Percentiles rank a stretch among this genome's conserved stretches.
Evolutionary conservation across 2,329 filamentous ascomycete genomes (phyloP).

Genomic region (Monascus ruber): DNA sequence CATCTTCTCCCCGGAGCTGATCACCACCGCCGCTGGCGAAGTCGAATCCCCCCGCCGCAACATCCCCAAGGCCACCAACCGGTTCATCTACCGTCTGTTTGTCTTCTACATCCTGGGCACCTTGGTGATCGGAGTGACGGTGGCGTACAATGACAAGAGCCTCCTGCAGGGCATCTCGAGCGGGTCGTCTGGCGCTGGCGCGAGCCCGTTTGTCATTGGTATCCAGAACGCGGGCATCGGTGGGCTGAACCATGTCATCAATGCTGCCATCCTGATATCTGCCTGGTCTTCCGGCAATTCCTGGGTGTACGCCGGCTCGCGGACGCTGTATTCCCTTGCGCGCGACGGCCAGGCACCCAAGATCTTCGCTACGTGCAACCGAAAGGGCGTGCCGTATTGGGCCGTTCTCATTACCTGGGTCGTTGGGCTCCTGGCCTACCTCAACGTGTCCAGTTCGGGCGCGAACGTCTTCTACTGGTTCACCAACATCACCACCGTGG

Average conservation of each 20-base stretch:
- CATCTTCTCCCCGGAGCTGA: constrained; percentile 32
- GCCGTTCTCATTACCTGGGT: constrained; percentile 32
- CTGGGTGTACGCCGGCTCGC: constrained; percentile 43
- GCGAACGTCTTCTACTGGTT: constrained; percentile 32
- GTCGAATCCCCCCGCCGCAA: constrained; percentile 38
- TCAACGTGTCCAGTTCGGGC: constrained; percentile 25
- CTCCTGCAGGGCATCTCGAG: constrained; percentile 32
- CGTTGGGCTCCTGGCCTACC: constrained; percentile 23
- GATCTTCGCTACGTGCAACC: constrained; percentile 30
- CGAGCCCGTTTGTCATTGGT: constrained; percentile 57
- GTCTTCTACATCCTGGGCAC: constrained; percentile 47
- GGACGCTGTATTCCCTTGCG: constrained; percentile 41
- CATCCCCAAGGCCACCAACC: constrained; percentile 42
- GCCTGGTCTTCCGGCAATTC: constrained; percentile 60
- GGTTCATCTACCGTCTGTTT: constrained; percentile 43
- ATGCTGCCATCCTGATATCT: constrained; percentile 61
- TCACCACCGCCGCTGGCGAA: constrained; percentile 45
- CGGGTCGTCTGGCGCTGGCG: constrained; percentile 15
- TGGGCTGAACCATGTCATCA: constrained; percentile 59
- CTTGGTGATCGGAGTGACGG: constrained; percentile 47
- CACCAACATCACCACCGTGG: constrained; percentile 29
- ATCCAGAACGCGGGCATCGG: constrained; percentile 55
- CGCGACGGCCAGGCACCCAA: constrained; percentile 26
- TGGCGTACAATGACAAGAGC: constrained; percentile 43
- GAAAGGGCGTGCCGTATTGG: constrained; percentile 43